phyloP scores from a whole-genome alignment of 2,329 filamentous ascomycete genomes.

The Ceratocystis colombiana region DNA sequence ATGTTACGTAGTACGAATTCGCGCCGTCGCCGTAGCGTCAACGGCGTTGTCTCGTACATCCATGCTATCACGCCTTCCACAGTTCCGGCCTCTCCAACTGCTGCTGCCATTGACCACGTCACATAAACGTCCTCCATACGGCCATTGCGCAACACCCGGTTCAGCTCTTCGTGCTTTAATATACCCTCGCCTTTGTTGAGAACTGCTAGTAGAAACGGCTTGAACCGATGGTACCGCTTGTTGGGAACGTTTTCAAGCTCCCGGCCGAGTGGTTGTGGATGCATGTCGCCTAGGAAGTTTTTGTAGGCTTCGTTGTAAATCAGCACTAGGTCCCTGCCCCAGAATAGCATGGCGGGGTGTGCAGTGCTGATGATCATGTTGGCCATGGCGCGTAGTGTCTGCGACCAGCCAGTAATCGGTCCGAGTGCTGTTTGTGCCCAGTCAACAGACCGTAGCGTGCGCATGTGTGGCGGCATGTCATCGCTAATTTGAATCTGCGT shows the following conservation, averaged over 20 bases:
- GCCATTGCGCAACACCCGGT: conserved; percentile 60
- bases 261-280: conserved; percentile 64
- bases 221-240: conserved; percentile 64
- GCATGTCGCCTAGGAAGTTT: conserved; percentile 62
- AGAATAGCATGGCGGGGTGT: conserved; percentile 67
- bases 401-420: conserved; percentile 62
- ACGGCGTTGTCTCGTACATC: conserved; percentile 68
- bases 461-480: conserved; percentile 58
- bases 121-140: conserved; percentile 74
- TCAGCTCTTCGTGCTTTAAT: conserved; percentile 72
- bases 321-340: conserved; percentile 57
- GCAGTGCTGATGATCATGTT: conserved; percentile 74
- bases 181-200: conserved; percentile 63
- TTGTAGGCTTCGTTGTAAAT: conserved; percentile 69
- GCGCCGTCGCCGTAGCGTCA: conserved; percentile 66
- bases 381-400: conserved; percentile 65
- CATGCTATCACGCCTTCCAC: conserved; percentile 72
- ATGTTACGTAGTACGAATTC: conserved; percentile 72
- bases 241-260: conserved; percentile 58
- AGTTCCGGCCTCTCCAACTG: conserved; percentile 62
- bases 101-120: conserved; percentile 69
- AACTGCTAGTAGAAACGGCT: conserved; percentile 57
- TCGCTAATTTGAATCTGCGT: conserved; percentile 57
- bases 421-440: conserved; percentile 66
- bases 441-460: conserved; percentile 59